Evolutionary conservation across 352 stramenopile genomes (phyloP).

Genomic region (Discostella stelligera): DNA sequence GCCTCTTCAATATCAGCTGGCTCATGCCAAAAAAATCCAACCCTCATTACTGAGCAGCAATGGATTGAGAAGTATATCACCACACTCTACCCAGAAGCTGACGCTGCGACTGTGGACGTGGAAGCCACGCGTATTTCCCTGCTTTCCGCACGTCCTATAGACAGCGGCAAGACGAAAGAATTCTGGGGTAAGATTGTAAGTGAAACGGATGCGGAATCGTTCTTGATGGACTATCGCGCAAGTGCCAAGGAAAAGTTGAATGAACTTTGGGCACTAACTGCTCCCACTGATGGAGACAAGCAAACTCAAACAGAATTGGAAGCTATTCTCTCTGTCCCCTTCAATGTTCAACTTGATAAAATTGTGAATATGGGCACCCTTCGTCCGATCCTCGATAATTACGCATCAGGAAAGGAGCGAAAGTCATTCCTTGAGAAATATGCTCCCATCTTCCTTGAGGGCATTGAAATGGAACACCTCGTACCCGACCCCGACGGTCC

Average conservation of each 20-base stretch:
- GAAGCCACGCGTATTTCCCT: slow-evolving; percentile 68
- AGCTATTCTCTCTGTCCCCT: slow-evolving; percentile 60
- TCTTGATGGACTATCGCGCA: slow-evolving; percentile 49
- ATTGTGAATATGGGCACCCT: slow-evolving; percentile 68
- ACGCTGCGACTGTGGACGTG: slow-evolving; percentile 54
- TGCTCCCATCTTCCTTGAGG: slow-evolving; percentile 67
- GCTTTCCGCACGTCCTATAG: slow-evolving; percentile 58
- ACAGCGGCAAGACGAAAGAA: slow-evolving; percentile 54
- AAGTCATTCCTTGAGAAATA: slow-evolving; percentile 66
- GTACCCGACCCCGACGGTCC: slow-evolving; percentile 68
- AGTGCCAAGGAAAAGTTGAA: slow-evolving; percentile 32
- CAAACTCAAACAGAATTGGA: slow-evolving; percentile 31
- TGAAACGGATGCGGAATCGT: slow-evolving; percentile 61
- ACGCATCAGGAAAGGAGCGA: slow-evolving; percentile 52
- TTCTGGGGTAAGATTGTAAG: slow-evolving; percentile 64
- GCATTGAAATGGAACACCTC: slow-evolving; percentile 72
- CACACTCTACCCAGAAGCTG: slow-evolving; percentile 50
- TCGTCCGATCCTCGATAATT: slow-evolving; percentile 73
- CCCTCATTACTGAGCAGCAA: slow-evolving; percentile 28
- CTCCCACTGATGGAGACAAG: slow-evolving; percentile 35
- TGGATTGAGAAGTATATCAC: slow-evolving; percentile 70
- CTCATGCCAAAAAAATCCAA: neutral
- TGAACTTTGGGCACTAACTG: slow-evolving; percentile 7
- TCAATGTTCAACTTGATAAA: slow-evolving; percentile 60
- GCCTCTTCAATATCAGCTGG: neutral